Percentiles rank a stretch among this genome's conserved stretches.
phyloP scores from a whole-genome alignment of 768 basidiomycete genomes.

The Pleurotus sapidus region DNA sequence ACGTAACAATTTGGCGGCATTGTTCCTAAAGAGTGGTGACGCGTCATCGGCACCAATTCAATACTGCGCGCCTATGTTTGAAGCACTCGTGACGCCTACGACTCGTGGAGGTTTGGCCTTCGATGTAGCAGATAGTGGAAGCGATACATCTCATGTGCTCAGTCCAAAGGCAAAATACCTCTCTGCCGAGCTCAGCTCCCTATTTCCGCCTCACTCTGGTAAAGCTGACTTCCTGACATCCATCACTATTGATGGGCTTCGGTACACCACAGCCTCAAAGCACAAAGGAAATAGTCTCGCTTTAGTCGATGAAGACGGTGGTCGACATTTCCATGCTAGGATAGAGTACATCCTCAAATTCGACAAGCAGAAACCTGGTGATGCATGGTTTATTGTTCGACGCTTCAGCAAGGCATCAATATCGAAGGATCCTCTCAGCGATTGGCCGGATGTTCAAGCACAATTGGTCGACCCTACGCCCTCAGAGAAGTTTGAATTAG shows the following conservation, averaged over 20 bases:
- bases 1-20: constrained; percentile 11
- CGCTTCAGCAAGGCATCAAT: background rate
- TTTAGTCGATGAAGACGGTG: constrained; percentile 2
- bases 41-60: constrained; percentile 5
- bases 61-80: constrained; percentile 1
- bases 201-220: background rate
- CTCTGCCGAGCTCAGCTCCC: background rate
- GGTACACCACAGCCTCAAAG: constrained; percentile 7
- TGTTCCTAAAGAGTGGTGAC: constrained; percentile 11
- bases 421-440: background rate
- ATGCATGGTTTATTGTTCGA: background rate
- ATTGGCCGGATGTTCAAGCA: background rate
- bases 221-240: background rate
- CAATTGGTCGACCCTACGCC: background rate
- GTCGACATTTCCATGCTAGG: background rate
- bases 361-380: background rate
- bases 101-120: background rate
- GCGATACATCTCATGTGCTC: background rate
- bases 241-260: constrained; percentile 5
- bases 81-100: constrained; percentile 6
- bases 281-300: constrained; percentile 19
- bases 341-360: constrained; percentile 12
- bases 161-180: background rate
- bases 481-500: background rate
- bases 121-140: background rate